These are phyloP conservation scores for Ceratonia siliqua DNA, from an alignment of 306 rosid genomes.

Conservation along the genomic window DNA sequence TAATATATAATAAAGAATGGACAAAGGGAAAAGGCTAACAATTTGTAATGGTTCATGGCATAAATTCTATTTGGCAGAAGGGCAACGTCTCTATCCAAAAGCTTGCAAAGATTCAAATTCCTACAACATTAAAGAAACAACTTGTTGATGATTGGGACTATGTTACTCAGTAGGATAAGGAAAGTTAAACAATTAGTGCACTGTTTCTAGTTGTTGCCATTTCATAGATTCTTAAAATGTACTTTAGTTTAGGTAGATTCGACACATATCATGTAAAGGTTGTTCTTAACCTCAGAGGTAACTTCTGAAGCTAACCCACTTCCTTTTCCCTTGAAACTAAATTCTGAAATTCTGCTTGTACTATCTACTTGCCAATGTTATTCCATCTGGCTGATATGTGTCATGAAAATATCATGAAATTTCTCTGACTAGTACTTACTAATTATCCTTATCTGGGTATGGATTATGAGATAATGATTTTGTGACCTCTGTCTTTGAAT, in stretches of 20 bases:
- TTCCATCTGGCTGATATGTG: background rate
- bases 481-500: background rate
- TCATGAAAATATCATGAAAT: background rate
- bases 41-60: no score
- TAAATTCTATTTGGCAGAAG: conserved; percentile 57
- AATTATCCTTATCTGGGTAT: background rate
- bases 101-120: conserved; percentile 86
- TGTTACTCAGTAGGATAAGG: conserved; percentile 87
- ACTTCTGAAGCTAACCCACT: background rate
- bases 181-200: conserved; percentile 34
- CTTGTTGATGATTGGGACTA: conserved; percentile 92
- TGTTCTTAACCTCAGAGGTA: conserved; percentile 1
- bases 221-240: conserved; percentile 18
- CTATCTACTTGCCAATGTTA: background rate
- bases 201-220: conserved; percentile 6
- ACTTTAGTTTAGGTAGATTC: conserved; percentile 18
- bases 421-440: background rate
- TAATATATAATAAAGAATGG: no score
- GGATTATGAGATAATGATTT: conserved; percentile 5
- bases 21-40: no score
- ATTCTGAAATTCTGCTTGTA: background rate
- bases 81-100: conserved; percentile 59
- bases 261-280: background rate
- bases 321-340: conserved; percentile 8
- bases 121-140: conserved; percentile 81